These are phyloP conservation scores for Xylariaceae sp. DNA, from an alignment of 2,329 filamentous ascomycete species.

Conservation along the genomic window DNA sequence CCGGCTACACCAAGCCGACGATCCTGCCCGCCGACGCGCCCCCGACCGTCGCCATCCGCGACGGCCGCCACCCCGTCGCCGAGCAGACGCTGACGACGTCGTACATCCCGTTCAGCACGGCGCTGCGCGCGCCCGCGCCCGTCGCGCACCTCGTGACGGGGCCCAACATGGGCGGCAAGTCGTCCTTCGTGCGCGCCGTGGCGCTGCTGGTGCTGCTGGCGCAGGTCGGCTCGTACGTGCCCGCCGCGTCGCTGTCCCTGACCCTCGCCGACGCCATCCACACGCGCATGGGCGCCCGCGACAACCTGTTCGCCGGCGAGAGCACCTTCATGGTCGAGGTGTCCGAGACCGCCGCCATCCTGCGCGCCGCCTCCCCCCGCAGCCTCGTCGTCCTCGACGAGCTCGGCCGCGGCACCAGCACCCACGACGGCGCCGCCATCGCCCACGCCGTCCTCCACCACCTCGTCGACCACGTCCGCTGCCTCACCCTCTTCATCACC, in stretches of 20 bases:
- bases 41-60: constrained; percentile 69
- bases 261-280: constrained; percentile 90
- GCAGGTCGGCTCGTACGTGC: constrained; percentile 93
- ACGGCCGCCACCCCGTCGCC: constrained; percentile 91
- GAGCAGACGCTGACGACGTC: constrained; percentile 83
- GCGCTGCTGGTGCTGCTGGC: constrained; percentile 92
- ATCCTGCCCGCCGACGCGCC: constrained; percentile 64
- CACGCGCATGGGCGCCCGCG: constrained; percentile 93
- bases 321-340: constrained; percentile 98
- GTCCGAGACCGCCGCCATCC: constrained; percentile 86
- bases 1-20: constrained; percentile 82
- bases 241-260: constrained; percentile 71
- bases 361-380: constrained; percentile 83
- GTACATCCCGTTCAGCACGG: constrained; percentile 90
- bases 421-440: constrained; percentile 95
- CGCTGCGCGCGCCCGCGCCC: constrained; percentile 65
- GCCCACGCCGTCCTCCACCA: constrained; percentile 88
- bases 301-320: constrained; percentile 94
- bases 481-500: constrained; percentile 92
- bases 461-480: constrained; percentile 72
- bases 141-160: constrained; percentile 89
- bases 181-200: constrained; percentile 91
- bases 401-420: constrained; percentile 88
- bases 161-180: constrained; percentile 99
- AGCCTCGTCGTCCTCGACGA: constrained; percentile 93